Evolutionary conservation across 768 basidiomycete genomes (phyloP).

Genomic region (Auricularia heimuer): DNA sequence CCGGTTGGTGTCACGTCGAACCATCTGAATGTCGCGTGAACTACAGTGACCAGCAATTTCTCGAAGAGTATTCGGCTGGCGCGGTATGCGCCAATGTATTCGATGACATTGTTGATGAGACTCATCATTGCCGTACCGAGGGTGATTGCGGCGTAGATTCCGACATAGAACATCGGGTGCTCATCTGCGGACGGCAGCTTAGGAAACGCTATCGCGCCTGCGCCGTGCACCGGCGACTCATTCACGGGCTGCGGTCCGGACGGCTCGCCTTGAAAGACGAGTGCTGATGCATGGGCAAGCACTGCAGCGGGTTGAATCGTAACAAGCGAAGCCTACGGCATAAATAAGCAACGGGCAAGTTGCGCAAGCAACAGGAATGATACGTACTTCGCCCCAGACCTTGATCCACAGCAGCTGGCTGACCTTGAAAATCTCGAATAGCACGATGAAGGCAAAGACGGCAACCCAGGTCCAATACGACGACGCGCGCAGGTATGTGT

Average conservation of each 20-base stretch:
- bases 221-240: background rate
- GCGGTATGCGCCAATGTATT: slow-evolving; percentile 40
- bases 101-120: slow-evolving; percentile 12
- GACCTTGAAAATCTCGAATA: background rate
- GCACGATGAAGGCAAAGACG: background rate
- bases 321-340: background rate
- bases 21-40: slow-evolving; percentile 66
- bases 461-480: slow-evolving; percentile 13
- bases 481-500: slow-evolving; percentile 24
- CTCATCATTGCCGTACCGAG: slow-evolving; percentile 12
- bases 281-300: background rate
- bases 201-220: background rate
- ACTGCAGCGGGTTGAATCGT: background rate
- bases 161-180: slow-evolving; percentile 18
- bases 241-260: background rate
- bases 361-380: too few species aligned
- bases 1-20: background rate
- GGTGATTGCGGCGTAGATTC: slow-evolving; percentile 13
- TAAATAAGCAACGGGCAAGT: too few species aligned
- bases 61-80: slow-evolving; percentile 30
- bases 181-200: slow-evolving; percentile 13
- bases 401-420: slow-evolving; percentile 19
- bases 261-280: background rate
- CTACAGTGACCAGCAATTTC: slow-evolving; percentile 55
- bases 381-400: slow-evolving; percentile 23